Conservation (phyloP, 805 yeast species). For the Teunomyces lycoperdinae region DNA sequence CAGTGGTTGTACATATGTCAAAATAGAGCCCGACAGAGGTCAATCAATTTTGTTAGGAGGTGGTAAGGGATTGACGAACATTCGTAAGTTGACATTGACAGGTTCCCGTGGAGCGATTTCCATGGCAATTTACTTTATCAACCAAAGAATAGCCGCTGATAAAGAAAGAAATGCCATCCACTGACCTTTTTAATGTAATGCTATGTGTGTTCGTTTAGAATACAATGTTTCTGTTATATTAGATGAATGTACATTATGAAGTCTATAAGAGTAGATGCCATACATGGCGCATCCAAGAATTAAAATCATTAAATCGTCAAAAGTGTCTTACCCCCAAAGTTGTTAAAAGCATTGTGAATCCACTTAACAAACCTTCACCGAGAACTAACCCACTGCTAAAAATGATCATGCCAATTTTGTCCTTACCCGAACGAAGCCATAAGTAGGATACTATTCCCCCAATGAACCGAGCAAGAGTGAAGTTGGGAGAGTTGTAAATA, state of each 20-base stretch:
- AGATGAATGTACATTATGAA: not conserved
- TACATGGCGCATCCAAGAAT: not conserved
- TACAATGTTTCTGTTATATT: not conserved
- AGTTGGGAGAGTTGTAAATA: conserved; percentile 88
- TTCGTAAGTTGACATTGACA: conserved; percentile 60
- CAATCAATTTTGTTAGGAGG: conserved; percentile 49
- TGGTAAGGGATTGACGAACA: conserved; percentile 41
- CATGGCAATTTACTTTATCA: conserved; percentile 67
- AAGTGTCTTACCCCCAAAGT: conserved; percentile 43
- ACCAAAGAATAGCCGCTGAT: conserved; percentile 68
- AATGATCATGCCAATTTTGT: conserved; percentile 72
- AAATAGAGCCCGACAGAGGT: conserved; percentile 58
- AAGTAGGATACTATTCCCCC: conserved; percentile 74
- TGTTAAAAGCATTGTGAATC: conserved; percentile 74
- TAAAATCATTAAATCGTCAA: conserved; percentile 3
- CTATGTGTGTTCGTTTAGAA: not conserved
- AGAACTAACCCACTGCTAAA: conserved; percentile 88
- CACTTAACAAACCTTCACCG: conserved; percentile 91
- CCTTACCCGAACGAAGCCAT: conserved; percentile 44
- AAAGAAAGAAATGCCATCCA: conserved; percentile 43
- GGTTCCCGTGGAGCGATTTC: conserved; percentile 70
- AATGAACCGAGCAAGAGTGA: conserved; percentile 86
- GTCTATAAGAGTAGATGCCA: not conserved
- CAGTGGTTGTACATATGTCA: conserved; percentile 70
- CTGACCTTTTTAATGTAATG: conserved; percentile 1